These are phyloP conservation scores for Ogataea nitratoaversa DNA, from an alignment of 805 yeast species.

Conservation along the genomic window DNA sequence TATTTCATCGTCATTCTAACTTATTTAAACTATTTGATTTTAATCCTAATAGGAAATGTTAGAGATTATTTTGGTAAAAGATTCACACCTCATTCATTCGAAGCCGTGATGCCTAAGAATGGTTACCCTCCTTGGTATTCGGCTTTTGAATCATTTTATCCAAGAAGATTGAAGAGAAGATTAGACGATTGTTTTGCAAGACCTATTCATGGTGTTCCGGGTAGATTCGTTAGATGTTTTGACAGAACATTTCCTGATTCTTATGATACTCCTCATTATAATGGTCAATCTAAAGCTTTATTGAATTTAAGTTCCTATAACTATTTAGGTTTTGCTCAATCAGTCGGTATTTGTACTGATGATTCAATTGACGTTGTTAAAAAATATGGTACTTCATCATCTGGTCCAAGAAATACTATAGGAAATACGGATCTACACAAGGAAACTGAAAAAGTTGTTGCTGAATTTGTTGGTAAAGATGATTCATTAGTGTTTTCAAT, in stretches of 20 bases:
- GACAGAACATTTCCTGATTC: slow-evolving; percentile 70
- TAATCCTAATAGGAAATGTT: slow-evolving; percentile 85
- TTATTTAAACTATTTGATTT: slow-evolving; percentile 75
- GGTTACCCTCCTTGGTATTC: slow-evolving; percentile 97
- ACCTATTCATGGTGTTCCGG: slow-evolving; percentile 97
- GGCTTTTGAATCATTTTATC: slow-evolving; percentile 89
- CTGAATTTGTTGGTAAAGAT: slow-evolving; percentile 87
- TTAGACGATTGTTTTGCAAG: slow-evolving; percentile 93
- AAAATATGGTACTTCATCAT: slow-evolving; percentile 71
- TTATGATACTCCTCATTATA: slow-evolving; percentile 61
- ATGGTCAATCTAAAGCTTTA: slow-evolving; percentile 74
- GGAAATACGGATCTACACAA: slow-evolving; percentile 77
- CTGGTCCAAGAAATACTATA: slow-evolving; percentile 69
- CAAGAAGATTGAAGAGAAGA: slow-evolving; percentile 85
- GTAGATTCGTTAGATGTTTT: slow-evolving; percentile 78
- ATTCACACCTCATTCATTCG: slow-evolving; percentile 62
- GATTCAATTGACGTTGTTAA: slow-evolving; percentile 58
- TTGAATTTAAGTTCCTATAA: slow-evolving; percentile 87
- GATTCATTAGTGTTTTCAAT: slow-evolving; percentile 82
- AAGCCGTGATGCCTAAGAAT: slow-evolving; percentile 66
- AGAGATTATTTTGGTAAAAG: slow-evolving; percentile 82
- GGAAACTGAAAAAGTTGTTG: slow-evolving; percentile 71
- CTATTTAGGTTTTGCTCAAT: slow-evolving; percentile 95
- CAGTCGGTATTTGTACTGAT: slow-evolving; percentile 87
- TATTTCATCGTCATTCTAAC: slow-evolving; percentile 75